Evolutionary conservation across 306 rosid species (phyloP), one percentile per base, ranked within the genome.

Genomic region (Astragalus membranaceus): DNA sequence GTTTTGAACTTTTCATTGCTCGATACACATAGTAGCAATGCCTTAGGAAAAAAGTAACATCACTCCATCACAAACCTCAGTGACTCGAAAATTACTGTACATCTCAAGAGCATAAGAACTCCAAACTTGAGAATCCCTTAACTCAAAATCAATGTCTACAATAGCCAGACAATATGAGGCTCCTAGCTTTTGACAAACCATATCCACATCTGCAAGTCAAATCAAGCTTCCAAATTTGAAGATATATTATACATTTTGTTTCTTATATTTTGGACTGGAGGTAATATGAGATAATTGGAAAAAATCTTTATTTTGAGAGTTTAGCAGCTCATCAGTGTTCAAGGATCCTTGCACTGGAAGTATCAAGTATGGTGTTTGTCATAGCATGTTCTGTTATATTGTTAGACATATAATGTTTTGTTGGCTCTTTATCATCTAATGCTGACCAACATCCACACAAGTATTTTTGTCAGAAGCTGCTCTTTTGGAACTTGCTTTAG

Each of bases 31-130:
- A 41, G 5, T 29, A 69, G 44, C 36, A 39, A 67, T 12, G 51
- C 41, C 44, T 29, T 12, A n/a, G 10, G 47, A 1, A 42, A 41
- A 35, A 64, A 52, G 10, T 7, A 44, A 63, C 32, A 67, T 41
- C 26, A 16, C 75, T 53, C 37, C 72, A 62, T 66, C 67, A 84
- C 94, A 75, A 75, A 88, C 98, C 98, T 92, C 98, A 36, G 82
- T 74, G 39, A 92, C 85, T 67, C 80, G 83, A 46, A 41, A 68
- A 2, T 66, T 86, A 10, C 50, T 64, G 82, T 92, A 86, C 51
- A 92, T 89, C 46, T 88, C 87, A 52, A 86, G 81, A 57, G 91
- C 98, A 66, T 89, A 89, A 79, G 77, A 64, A 73, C 92, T 84
- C 87, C 98, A 92, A 13, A 80, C 74, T 72, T 58, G 87, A 77